Base-by-base conservation (phyloP, 1,139 yeast genomes). In the Lodderomyces parapsilosis region DNA sequence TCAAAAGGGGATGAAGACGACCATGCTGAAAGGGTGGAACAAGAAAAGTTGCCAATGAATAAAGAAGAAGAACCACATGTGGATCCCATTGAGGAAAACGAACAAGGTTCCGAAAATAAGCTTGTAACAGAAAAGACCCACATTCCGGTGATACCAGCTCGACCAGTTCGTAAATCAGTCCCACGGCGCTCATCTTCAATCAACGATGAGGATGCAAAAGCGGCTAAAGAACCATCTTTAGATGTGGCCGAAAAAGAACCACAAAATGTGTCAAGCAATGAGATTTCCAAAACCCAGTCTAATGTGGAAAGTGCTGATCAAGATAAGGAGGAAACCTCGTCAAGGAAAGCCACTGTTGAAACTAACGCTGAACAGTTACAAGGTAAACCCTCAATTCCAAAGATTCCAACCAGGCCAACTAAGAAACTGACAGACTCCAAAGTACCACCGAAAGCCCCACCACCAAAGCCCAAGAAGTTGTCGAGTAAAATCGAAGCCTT, bases 401-500 rank as follows among this genome's bases (percentile, higher is more conserved):
- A 11, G 9, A 31, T 45, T 13, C 52, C 53, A 1, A 34, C 43
- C 6, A 48, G 51, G 40, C 54, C 55, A 19, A 36, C 34, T 33
- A 42, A 45, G 37, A 31, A 44, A 18, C 36, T 33, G 33, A 10
- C 23, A 13, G 20, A 19, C 6, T 19, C 33, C 1, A 20, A 19
- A 20, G 27, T 40, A 4, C 55, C 51, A 39, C 52, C 62, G 6
- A 71, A 62, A 51, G 36, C 41, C 6, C 70, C 68, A 0, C 90
- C 90, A 3, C 83, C 81, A 24, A 81, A 80, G 30, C 91, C 91
- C 1, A 84, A 84, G 56, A 85, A 85, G 51, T 80, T 87, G 18
- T 83, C 91, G 0, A 81, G 89, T 0, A 83, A 76, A 50, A 86
- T 86, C 48, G 90, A 91, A 1, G 90, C 90, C 0, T 85, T 86